Evolutionary conservation across 2,329 filamentous ascomycete genomes (phyloP), one percentile per base, ranked within the genome.

Genomic region (Alternaria alternata): DNA sequence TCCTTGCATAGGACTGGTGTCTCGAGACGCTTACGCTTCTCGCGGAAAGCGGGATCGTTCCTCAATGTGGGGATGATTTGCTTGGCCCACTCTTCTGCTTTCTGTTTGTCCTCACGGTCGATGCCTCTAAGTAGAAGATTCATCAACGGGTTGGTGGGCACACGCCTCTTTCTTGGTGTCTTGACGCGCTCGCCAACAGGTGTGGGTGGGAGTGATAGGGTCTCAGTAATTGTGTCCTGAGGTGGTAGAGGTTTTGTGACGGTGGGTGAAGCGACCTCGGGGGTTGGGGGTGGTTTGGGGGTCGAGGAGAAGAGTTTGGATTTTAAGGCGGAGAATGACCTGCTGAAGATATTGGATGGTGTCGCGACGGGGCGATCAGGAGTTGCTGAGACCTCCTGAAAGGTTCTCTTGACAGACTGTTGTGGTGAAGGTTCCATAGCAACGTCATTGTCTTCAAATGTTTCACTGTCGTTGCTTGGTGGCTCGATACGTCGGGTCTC

Each of bases 11-110:
- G 62, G 18, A 76, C 61, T 3, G 69, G 67, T 7, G 55, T 51
- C 44, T 75, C 67, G 3, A 77, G 66, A 8, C 70, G 71, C 51
- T 66, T 68, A 63, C 75, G 75, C 60, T 76, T 77, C 8, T 71
- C 65, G 24, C 65, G 66, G 11, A 71, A 60, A 9, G 53, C 52
- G n/a, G 41, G n/a, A 44, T 69, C 54, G 9, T 70, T 69, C 36
- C 62, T 59, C 7, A 75, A 47, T 18, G 66, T 64, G 1, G 66
- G 60, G 14, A 69, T 60, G 9, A 70, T 53, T 9, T 68, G 51
- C 28, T 70, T 67, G 11, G 68, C 73, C 76, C 76, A 78, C 9
- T 56, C 58, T 4, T 66, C 57, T 16, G 72, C 74, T n/a, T 66
- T 61, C 1, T 48, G 54, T 24, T 57, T 51, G 32, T 75, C 72